Conservation (phyloP, 202 grass and related monocot genomes). For the Panicum hallii region DNA sequence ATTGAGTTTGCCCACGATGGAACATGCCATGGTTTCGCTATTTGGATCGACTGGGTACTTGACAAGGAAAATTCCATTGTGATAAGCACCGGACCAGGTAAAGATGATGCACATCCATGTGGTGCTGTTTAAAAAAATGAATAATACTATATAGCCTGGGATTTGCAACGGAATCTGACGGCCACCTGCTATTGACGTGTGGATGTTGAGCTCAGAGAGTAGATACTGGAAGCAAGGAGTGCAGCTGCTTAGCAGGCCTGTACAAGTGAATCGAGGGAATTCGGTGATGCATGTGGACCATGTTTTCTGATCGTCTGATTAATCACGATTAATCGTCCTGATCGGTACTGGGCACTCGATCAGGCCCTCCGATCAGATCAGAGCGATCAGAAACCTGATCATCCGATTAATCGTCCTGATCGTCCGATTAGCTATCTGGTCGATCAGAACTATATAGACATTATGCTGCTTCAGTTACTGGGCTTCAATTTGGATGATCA, state of each 20-base stretch:
- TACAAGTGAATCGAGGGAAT: slow-evolving; percentile 37
- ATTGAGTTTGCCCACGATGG: slow-evolving; percentile 66
- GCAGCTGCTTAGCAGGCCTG: slow-evolving; percentile 75
- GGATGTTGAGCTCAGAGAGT: slow-evolving; percentile 56
- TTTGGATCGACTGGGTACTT: slow-evolving; percentile 95
- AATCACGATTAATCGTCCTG: no score
- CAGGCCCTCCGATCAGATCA: no score
- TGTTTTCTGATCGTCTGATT: no score
- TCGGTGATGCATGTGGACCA: slow-evolving; percentile 38
- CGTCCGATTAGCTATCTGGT: no score
- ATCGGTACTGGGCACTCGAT: no score
- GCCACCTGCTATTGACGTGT: background rate
- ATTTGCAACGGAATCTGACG: background rate
- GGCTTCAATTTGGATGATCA: no score
- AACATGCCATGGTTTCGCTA: slow-evolving; percentile 72
- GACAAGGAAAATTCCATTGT: slow-evolving; percentile 57
- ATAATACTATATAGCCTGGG: background rate
- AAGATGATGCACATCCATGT: no score
- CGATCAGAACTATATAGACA: no score
- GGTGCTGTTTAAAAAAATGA: no score
- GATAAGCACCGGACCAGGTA: slow-evolving; percentile 80
- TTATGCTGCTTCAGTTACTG: no score
- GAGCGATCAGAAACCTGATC: no score
- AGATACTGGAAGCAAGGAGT: slow-evolving; percentile 91
- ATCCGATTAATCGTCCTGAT: no score